Base-by-base conservation (phyloP, 1,284 basidiomycete species). In the Phlebopus sp. region DNA sequence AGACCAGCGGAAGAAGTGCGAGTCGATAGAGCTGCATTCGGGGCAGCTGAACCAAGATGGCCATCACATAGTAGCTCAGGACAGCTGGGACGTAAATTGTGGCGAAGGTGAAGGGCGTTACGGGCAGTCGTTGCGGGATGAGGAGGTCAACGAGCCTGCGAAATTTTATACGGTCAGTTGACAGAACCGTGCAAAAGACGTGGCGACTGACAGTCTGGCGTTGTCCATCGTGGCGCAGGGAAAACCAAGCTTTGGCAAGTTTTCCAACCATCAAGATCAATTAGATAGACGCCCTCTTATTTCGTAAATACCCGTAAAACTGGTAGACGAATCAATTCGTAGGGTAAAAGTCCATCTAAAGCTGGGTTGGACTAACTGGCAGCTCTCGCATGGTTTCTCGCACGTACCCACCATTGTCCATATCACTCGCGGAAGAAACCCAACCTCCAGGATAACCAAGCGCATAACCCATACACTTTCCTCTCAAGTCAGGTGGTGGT, bases 401-500 rank as follows among this genome's bases (percentile, higher is more conserved):
- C 10, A 50, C 45, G 44, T 66, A 66, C 11, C 9, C 41, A 34
- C 10, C 47, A 34, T 56, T 40, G n/a, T n/a, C 30, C 11, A 31
- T 37, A 23, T 51, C 40, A 17, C 35, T 25, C 11, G 36, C 43
- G 9, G 44, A 18, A 48, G 55, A 42, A 21, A 51, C 53, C 64
- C 64, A 67, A 32, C 45, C 58, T 29, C 64, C 58, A 15, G 66
- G 66, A 53, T 68, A 66, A 0, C 63, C 63, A 14, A 64, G 34
- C 1, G 52, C 66, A 50, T 67, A 67, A 14, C 66, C 63, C 52
- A 56, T 39, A 50, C 63, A 63, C 44, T 57, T 56, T 29, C 57
- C 64, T 21, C 44, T 51, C 36, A 52, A 4, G 3, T 25, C 46
- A 32, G 52, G 31, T 5, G 62, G 43, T 4, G 66, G 64, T 38